Evolutionary conservation across 2,329 filamentous ascomycete genomes (phyloP).

Genomic region (Aspergillus sp.): DNA sequence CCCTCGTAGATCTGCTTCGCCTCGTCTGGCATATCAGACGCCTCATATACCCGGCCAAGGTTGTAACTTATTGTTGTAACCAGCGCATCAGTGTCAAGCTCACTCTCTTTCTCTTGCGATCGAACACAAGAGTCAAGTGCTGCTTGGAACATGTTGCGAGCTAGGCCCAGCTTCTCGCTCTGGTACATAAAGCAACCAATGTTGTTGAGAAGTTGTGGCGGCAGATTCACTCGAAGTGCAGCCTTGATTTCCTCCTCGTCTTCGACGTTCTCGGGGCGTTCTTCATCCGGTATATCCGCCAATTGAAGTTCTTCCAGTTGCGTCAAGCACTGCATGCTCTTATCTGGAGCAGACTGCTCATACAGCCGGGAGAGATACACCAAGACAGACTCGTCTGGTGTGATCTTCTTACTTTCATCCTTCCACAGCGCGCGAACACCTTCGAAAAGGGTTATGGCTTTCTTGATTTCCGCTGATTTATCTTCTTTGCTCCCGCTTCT

Average conservation of each 20-base stretch:
- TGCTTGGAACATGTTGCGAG: constrained; percentile 87
- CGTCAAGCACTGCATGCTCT: constrained; percentile 84
- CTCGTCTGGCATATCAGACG: constrained; percentile 74
- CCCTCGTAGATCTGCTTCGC: constrained; percentile 87
- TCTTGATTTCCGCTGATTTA: constrained; percentile 79
- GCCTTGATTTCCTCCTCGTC: constrained; percentile 59
- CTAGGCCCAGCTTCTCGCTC: constrained; percentile 74
- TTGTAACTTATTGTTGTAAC: constrained; percentile 98
- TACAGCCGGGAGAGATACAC: constrained; percentile 91
- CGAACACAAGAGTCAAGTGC: constrained; percentile 84
- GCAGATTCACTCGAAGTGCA: constrained; percentile 72
- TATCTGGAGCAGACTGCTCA: constrained; percentile 80
- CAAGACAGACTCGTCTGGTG: constrained; percentile 81
- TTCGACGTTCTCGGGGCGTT: constrained; percentile 60
- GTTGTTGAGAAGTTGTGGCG: constrained; percentile 92
- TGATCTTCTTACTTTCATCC: constrained; percentile 80
- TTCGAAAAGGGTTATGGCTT: constrained; percentile 82
- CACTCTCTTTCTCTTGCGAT: constrained; percentile 71
- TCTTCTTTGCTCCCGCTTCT: constrained; percentile 81
- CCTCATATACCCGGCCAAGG: constrained; percentile 88
- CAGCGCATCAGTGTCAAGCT: constrained; percentile 82
- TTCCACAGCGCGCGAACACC: constrained; percentile 86
- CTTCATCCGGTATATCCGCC: constrained; percentile 70
- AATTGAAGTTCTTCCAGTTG: constrained; percentile 91
- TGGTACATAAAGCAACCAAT: constrained; percentile 96